Conservation (phyloP, 768 basidiomycete genomes). For the Lentinula boryana region DNA sequence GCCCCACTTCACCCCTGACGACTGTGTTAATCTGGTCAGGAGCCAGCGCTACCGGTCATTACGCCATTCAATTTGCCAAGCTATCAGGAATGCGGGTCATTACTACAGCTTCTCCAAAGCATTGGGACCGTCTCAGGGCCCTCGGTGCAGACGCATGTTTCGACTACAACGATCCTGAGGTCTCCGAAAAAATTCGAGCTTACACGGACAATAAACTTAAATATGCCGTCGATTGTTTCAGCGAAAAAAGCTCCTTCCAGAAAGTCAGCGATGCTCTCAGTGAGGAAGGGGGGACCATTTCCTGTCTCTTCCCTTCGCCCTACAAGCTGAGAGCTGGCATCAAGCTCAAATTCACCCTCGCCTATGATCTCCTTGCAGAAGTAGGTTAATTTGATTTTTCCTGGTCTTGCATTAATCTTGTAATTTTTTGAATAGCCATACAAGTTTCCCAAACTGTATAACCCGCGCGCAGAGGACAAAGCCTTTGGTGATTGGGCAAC, state of each 20-base stretch:
- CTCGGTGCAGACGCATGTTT: conserved; percentile 27
- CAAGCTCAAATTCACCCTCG: neutral
- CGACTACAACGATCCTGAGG: conserved; percentile 20
- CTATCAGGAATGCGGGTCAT: conserved; percentile 24
- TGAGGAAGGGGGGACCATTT: conserved; percentile 4
- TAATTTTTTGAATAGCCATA: neutral
- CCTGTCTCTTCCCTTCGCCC: neutral
- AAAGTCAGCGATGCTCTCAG: conserved; percentile 3
- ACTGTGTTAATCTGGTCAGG: conserved; percentile 22
- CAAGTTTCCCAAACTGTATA: conserved; percentile 2
- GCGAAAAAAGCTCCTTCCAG: conserved; percentile 1
- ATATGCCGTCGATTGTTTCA: conserved; percentile 5
- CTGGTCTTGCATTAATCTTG: neutral
- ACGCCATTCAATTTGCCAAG: conserved; percentile 25
- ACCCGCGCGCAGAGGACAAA: neutral
- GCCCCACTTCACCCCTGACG: neutral
- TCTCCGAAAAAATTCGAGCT: conserved; percentile 11
- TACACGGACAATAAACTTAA: conserved; percentile 1
- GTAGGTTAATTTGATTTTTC: neutral
- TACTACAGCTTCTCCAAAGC: conserved; percentile 25
- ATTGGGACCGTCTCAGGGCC: conserved; percentile 21
- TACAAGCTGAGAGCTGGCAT: neutral
- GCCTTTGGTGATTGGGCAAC: neutral
- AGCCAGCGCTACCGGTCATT: conserved; percentile 19
- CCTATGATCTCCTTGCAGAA: neutral